Conservation (phyloP, 352 stramenopile genomes). For the Phytophthora capsici region DNA sequence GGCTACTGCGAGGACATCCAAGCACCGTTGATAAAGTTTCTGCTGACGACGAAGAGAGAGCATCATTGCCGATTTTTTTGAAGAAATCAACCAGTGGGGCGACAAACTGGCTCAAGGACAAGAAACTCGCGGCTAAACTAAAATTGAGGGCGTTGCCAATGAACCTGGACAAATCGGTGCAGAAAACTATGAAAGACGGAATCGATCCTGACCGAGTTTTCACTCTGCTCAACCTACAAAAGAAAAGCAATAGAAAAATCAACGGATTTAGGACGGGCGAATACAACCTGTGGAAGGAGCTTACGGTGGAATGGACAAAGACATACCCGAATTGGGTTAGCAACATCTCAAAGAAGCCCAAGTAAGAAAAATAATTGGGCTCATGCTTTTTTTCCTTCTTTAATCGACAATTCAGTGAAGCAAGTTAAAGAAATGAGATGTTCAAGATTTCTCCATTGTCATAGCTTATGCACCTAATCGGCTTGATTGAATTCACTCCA, state of each 20-base stretch:
- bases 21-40: too few relatives aligned
- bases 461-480: too few relatives aligned
- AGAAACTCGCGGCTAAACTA: neutral
- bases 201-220: neutral
- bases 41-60: slow-evolving; percentile 12
- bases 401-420: too few relatives aligned
- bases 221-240: neutral
- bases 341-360: too few relatives aligned
- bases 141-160: neutral
- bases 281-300: neutral
- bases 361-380: too few relatives aligned
- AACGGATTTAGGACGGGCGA: neutral
- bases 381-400: too few relatives aligned
- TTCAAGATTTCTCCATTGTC: too few relatives aligned
- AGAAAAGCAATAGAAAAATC: neutral
- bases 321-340: neutral
- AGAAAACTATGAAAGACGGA: neutral
- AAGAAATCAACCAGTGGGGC: neutral
- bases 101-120: neutral
- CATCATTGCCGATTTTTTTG: neutral
- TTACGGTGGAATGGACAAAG: neutral
- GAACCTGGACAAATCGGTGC: neutral
- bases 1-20: too few relatives aligned
- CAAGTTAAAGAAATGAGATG: too few relatives aligned
- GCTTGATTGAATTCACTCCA: too few relatives aligned